These are phyloP conservation scores for Drechslera avenae DNA, from an alignment of 2,329 filamentous ascomycete species.

Conservation along the genomic window DNA sequence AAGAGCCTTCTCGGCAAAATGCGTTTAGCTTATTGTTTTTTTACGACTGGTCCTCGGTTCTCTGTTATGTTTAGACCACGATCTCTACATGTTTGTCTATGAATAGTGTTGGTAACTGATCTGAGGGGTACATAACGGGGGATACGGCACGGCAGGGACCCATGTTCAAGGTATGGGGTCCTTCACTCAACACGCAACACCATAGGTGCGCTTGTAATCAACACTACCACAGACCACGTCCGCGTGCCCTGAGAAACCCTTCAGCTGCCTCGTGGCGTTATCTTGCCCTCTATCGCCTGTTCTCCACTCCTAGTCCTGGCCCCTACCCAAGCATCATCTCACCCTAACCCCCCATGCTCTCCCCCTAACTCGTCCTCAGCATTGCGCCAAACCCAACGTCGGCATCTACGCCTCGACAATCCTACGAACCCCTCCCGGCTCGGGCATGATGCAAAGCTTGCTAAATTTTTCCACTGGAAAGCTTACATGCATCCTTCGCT, in stretches of 20 bases:
- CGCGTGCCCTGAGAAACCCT: neutral
- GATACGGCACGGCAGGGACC: neutral
- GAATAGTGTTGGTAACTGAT: conserved; percentile 12
- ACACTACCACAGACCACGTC: conserved; percentile 2
- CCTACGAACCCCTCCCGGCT: neutral
- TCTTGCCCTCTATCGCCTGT: neutral
- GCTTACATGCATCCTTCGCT: neutral
- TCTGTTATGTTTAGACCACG: neutral
- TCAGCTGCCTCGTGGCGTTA: neutral
- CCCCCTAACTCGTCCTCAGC: neutral
- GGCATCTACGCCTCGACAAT: neutral
- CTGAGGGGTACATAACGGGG: neutral
- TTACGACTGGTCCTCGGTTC: neutral
- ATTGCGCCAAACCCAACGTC: neutral
- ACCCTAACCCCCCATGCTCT: neutral
- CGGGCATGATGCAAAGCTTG: neutral
- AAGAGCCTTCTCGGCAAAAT: neutral
- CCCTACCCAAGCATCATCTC: neutral
- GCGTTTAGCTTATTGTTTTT: neutral
- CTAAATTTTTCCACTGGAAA: neutral
- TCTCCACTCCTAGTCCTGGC: neutral
- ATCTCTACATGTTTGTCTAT: neutral
- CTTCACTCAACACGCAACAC: conserved; percentile 4
- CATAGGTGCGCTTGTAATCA: conserved; percentile 12
- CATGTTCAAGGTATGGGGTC: neutral